phyloP scores from a whole-genome alignment of 2,329 filamentous ascomycete species.

The Endocalyx cinctus region DNA sequence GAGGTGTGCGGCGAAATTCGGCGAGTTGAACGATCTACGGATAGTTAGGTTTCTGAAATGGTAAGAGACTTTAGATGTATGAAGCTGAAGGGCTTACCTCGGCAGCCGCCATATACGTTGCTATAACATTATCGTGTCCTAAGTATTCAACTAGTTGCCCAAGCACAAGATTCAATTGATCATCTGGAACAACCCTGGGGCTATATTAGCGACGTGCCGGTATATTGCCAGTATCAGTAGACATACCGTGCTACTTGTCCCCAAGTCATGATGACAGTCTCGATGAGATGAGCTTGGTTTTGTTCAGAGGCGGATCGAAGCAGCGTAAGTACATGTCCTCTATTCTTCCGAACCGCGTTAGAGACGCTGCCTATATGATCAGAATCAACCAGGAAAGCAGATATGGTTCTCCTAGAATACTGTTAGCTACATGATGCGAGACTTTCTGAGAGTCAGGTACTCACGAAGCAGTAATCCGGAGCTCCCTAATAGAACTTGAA shows the following conservation, averaged over 20 bases:
- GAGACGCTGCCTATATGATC: constrained; percentile 28
- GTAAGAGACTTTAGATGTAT: neutral
- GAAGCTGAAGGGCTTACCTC: constrained; percentile 50
- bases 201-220: constrained; percentile 6
- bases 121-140: constrained; percentile 76
- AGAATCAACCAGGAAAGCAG: constrained; percentile 56
- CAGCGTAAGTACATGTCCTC: constrained; percentile 64
- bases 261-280: constrained; percentile 82
- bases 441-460: constrained; percentile 15
- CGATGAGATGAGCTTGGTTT: constrained; percentile 62
- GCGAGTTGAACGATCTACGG: constrained; percentile 63
- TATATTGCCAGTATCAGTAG: neutral
- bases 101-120: constrained; percentile 76
- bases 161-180: constrained; percentile 82
- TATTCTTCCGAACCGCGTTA: constrained; percentile 56
- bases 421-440: constrained; percentile 14
- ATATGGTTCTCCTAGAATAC: constrained; percentile 52
- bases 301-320: constrained; percentile 69
- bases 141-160: constrained; percentile 82
- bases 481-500: constrained; percentile 77
- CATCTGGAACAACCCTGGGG: constrained; percentile 62
- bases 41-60: constrained; percentile 3
- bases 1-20: constrained; percentile 55
- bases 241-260: constrained; percentile 71
- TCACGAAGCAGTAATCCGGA: constrained; percentile 75